Conservation (phyloP, 1,139 yeast species). For the Kurtzmaniella quercitrusa region DNA sequence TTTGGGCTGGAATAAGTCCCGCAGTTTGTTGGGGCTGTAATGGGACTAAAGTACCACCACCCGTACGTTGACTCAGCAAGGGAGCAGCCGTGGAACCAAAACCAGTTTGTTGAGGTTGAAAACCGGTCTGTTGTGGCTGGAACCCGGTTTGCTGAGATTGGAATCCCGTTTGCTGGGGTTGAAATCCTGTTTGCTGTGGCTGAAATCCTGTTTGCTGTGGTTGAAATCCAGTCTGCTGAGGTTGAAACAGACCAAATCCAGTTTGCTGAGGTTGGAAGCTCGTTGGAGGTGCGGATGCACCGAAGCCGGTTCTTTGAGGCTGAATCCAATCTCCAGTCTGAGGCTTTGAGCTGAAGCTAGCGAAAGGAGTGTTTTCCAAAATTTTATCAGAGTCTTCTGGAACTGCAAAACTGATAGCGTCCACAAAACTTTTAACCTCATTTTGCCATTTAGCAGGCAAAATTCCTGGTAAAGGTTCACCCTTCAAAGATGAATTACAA, state of each 20-base stretch:
- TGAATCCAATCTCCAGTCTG: slow-evolving; percentile 25
- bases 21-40: slow-evolving; percentile 49
- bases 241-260: slow-evolving; percentile 29
- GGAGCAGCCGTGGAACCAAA: slow-evolving; percentile 4
- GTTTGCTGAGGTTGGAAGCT: slow-evolving; percentile 36
- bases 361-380: slow-evolving; percentile 47
- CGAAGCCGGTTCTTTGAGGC: slow-evolving; percentile 17
- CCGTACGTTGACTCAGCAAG: slow-evolving; percentile 38
- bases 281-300: slow-evolving; percentile 19
- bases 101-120: slow-evolving; percentile 3
- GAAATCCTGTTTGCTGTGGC: slow-evolving; percentile 8
- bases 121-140: neutral
- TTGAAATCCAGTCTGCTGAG: too few species aligned
- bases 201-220: slow-evolving; percentile 17
- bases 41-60: slow-evolving; percentile 42
- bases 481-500: slow-evolving; percentile 73
- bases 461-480: slow-evolving; percentile 68
- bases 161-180: slow-evolving; percentile 10
- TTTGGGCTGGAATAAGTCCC: slow-evolving; percentile 42
- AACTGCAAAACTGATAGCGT: slow-evolving; percentile 76
- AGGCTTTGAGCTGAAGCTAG: slow-evolving; percentile 20
- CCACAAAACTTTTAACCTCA: slow-evolving; percentile 85
- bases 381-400: slow-evolving; percentile 53
- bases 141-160: slow-evolving; percentile 9
- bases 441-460: slow-evolving; percentile 72